Base-by-base conservation (phyloP, 805 yeast genomes). In the Saccharomycopsis sp. region DNA sequence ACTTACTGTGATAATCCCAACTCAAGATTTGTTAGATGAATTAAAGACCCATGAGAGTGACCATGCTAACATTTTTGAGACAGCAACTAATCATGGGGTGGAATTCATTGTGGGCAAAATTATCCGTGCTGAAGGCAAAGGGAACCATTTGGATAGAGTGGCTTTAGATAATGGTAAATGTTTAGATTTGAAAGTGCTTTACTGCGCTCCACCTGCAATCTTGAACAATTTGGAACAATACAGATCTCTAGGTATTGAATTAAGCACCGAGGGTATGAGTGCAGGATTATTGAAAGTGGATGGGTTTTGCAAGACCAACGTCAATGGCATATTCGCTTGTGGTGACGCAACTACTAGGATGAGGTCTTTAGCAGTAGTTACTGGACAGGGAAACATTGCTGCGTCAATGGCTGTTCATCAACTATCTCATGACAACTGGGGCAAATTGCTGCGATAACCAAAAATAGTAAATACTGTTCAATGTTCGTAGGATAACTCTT, bases 261-360 rank as follows among this genome's bases (percentile, higher is more conserved):
- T 41, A 8, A n/a, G n/a, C n/a, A n/a, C n/a, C n/a, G n/a, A n/a
- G n/a, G n/a, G n/a, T n/a, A n/a, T n/a, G n/a, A 37, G 33, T 17
- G 23, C n/a, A 2, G 45, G 43, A 19, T 34, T 46, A 16, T 26
- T 46, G 14, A 41, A 46, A 38, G 41, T 43, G 4, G 29, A 39
- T 43, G 40, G 7, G 7, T 31, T 31, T 17, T 17, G 14, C 11
- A 31, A 31, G 17, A 31, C 35, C 6, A 31, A 31, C 17, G 17
- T 31, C 13, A 8, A 11, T 31, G 35, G 35, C n/a, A 14, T 31
- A 13, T 31, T 13, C 14, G 35, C 35, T 13, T 13, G 35, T 31
- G 35, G 35, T 13, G 35, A 31, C n/a, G 11, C 17, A 13, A 13
- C 35, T 13, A 6, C 17, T 13, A 31, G 35, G 17, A 31, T 31